Percentiles rank a stretch among this genome's conserved stretches.
phyloP scores from a whole-genome alignment of 805 yeast genomes.

The Candida ascalaphidarum region DNA sequence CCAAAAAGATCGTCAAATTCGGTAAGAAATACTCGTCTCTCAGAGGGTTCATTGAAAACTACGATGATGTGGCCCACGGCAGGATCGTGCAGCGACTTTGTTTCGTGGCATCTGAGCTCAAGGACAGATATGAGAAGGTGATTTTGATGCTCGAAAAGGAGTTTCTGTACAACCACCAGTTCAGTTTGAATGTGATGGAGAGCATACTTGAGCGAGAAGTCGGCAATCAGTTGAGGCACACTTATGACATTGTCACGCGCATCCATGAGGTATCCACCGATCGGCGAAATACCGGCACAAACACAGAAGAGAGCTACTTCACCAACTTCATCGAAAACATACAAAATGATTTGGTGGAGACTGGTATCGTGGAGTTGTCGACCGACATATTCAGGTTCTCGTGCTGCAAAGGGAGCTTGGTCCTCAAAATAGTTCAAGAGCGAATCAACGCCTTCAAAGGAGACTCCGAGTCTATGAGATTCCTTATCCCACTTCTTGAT shows the following conservation, averaged over 20 bases:
- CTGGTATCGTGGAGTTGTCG: constrained; percentile 41
- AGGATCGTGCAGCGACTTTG: constrained; percentile 69
- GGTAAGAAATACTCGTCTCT: constrained; percentile 62
- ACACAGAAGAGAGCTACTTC: constrained; percentile 16
- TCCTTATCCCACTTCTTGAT: constrained; percentile 45
- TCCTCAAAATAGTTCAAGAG: constrained; percentile 53
- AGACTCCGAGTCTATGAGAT: constrained; percentile 45
- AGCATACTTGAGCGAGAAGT: constrained; percentile 17
- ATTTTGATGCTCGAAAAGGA: constrained; percentile 44
- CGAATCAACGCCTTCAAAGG: constrained; percentile 56
- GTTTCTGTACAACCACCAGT: constrained; percentile 38
- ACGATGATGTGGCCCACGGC: constrained; percentile 53
- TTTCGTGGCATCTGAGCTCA: constrained; percentile 35
- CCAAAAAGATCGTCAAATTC: constrained; percentile 47
- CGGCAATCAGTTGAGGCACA: constrained; percentile 34
- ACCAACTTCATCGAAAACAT: constrained; percentile 27
- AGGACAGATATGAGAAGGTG: constrained; percentile 16
- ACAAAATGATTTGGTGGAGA: constrained; percentile 30
- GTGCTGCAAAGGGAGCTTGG: constrained; percentile 71
- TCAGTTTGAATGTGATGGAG: constrained; percentile 54
- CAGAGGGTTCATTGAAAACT: constrained; percentile 49
- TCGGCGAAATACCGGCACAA: constrained; percentile 13
- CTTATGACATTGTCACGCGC: constrained; percentile 47
- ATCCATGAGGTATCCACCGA: constrained; percentile 42
- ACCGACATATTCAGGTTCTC: constrained; percentile 43